phyloP scores from a whole-genome alignment of 2,329 filamentous ascomycete genomes.

The Pestalotiopsis sp. region DNA sequence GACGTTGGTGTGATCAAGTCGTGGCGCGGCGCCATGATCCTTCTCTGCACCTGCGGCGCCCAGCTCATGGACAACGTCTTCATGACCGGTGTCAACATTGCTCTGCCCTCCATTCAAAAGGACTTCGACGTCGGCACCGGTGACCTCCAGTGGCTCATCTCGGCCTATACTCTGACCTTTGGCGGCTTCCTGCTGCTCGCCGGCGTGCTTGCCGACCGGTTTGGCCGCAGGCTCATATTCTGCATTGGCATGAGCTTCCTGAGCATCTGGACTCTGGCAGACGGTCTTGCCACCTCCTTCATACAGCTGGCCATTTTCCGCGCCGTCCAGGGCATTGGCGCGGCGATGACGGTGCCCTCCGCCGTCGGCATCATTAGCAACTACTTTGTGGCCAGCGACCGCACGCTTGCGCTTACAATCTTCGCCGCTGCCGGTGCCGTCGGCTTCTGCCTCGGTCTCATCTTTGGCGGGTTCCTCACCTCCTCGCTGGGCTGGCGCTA shows the following conservation, averaged over 20 bases:
- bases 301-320: constrained; percentile 58
- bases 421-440: constrained; percentile 40
- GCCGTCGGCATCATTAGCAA: constrained; percentile 57
- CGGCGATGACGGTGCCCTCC: constrained; percentile 60
- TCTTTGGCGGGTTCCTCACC: constrained; percentile 40
- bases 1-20: constrained; percentile 25
- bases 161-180: constrained; percentile 8
- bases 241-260: constrained; percentile 52
- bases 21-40: constrained; percentile 39
- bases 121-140: not conserved
- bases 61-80: constrained; percentile 47
- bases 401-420: constrained; percentile 39
- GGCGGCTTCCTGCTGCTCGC: constrained; percentile 51
- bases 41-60: constrained; percentile 42
- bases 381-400: constrained; percentile 39
- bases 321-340: constrained; percentile 61
- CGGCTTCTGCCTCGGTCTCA: constrained; percentile 41
- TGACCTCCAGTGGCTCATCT: constrained; percentile 6
- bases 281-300: constrained; percentile 53
- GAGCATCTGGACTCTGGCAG: constrained; percentile 56
- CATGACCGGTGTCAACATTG: constrained; percentile 44
- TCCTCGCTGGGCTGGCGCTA: constrained; percentile 41
- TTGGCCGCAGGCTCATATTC: constrained; percentile 49
- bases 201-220: constrained; percentile 50
- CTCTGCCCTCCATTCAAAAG: constrained; percentile 40